Evolutionary conservation across 257 asterid species (phyloP).

Genomic region (Ehretia macrophylla): DNA sequence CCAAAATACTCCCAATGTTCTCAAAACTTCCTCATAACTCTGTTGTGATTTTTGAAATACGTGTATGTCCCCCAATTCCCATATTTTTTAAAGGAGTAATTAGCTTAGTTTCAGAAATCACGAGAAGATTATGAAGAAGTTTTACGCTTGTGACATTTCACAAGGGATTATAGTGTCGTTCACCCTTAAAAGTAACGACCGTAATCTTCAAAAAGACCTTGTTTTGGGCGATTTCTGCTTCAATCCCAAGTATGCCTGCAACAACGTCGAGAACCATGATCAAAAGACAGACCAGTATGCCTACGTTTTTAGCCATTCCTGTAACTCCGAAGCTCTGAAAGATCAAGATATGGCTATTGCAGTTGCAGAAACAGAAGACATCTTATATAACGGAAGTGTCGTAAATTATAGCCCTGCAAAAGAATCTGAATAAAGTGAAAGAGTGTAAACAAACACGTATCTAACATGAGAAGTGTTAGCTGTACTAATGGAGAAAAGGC

Average conservation of each 20-base stretch:
- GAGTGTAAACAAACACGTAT: constrained; percentile 22
- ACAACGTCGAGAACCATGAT: constrained; percentile 32
- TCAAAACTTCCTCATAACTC: no score
- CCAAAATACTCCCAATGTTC: no score
- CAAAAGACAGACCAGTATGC: constrained; percentile 30
- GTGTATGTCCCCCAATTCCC: no score
- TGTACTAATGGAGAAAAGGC: constrained; percentile 48
- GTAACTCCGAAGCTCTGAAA: neutral
- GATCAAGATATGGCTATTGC: neutral
- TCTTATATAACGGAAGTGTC: constrained; percentile 11
- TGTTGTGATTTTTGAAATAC: no score
- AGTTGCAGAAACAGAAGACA: constrained; percentile 9
- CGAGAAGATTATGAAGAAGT: no score
- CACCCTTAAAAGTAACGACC: no score
- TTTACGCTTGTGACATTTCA: no score
- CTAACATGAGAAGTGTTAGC: constrained; percentile 28
- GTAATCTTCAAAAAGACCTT: constrained; percentile 20
- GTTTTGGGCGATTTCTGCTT: constrained; percentile 44
- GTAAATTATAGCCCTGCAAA: constrained; percentile 10
- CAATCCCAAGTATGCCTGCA: constrained; percentile 43
- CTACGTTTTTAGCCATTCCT: constrained; percentile 24
- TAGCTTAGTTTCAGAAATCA: no score
- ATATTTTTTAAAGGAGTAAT: no score
- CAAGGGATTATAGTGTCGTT: no score
- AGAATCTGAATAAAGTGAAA: constrained; percentile 62